phyloP scores from a whole-genome alignment of 176 grass and related monocot species.

The Tillandsia leiboldiana region DNA sequence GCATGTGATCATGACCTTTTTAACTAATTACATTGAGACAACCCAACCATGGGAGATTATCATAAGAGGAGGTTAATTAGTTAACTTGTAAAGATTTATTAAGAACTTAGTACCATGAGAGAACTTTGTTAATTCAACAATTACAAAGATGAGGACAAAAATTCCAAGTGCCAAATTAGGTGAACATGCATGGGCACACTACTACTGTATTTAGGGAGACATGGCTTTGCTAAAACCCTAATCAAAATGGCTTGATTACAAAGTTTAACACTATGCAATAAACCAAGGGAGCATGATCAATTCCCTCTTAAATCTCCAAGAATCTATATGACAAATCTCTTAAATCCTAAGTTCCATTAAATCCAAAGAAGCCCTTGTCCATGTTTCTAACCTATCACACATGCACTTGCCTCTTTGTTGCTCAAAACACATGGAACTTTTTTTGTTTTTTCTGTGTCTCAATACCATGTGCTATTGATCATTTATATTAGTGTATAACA shows the following conservation, averaged over 20 bases:
- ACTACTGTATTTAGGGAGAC: neutral
- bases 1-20: neutral
- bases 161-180: neutral
- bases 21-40: too few species aligned
- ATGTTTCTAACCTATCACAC: conserved; percentile 30
- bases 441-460: too few species aligned
- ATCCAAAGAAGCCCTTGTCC: conserved; percentile 18
- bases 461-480: conserved; percentile 31
- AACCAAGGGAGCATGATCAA: conserved; percentile 20
- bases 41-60: too few species aligned
- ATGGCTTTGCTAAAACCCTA: conserved; percentile 1
- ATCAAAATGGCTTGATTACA: neutral
- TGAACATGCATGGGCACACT: neutral
- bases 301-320: conserved; percentile 8
- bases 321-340: conserved; percentile 26
- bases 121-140: neutral
- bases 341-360: conserved; percentile 1
- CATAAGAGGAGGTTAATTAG: too few species aligned
- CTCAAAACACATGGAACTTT: conserved; percentile 25
- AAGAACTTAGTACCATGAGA: neutral
- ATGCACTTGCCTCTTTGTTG: conserved; percentile 32
- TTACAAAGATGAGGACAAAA: too few species aligned
- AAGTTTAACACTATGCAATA: conserved; percentile 23
- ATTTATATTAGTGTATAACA: conserved; percentile 14
- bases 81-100: neutral